Evolutionary conservation across 148 eudicot genomes (phyloP).

Genomic region (Camellia lanceoleosa): DNA sequence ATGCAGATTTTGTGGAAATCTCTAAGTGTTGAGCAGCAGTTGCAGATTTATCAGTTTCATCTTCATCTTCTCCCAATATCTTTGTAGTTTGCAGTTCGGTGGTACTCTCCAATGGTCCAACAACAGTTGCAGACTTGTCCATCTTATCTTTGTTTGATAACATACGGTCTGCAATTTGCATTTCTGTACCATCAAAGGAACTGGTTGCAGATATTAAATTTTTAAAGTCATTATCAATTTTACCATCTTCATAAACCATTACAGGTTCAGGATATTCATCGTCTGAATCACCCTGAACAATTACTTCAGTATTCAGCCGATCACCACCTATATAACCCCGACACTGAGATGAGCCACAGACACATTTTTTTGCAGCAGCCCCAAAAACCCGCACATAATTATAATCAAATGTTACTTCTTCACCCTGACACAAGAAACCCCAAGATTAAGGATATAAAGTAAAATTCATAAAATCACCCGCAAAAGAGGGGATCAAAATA

Average conservation of each 20-base stretch:
- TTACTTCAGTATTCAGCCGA: slow-evolving; percentile 55
- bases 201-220: slow-evolving; percentile 25
- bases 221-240: slow-evolving; percentile 33
- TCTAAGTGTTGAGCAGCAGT: slow-evolving; percentile 10
- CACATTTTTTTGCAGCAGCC: slow-evolving; percentile 97
- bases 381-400: slow-evolving; percentile 96
- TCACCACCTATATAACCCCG: slow-evolving; percentile 92
- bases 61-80: slow-evolving; percentile 13
- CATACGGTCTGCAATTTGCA: slow-evolving; percentile 19
- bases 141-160: slow-evolving; percentile 7
- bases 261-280: slow-evolving; percentile 84
- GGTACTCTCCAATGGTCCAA: slow-evolving; percentile 3
- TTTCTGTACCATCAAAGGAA: slow-evolving; percentile 24
- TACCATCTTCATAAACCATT: slow-evolving; percentile 48
- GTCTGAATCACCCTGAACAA: slow-evolving; percentile 87
- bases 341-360: slow-evolving; percentile 78
- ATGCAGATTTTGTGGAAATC: slow-evolving; percentile 12
- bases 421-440: slow-evolving; percentile 55
- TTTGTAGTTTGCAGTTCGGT: slow-evolving; percentile 18
- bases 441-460: neutral
- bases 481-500: neutral
- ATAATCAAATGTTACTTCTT: slow-evolving; percentile 90
- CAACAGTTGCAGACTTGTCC: slow-evolving; percentile 17
- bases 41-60: slow-evolving; percentile 18
- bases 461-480: neutral